A percentile compares a stretch with the other conserved stretches of the same genome.
Conservation (phyloP, 108 stramenopile genomes). For the Stephanodiscus triporus region DNA sequence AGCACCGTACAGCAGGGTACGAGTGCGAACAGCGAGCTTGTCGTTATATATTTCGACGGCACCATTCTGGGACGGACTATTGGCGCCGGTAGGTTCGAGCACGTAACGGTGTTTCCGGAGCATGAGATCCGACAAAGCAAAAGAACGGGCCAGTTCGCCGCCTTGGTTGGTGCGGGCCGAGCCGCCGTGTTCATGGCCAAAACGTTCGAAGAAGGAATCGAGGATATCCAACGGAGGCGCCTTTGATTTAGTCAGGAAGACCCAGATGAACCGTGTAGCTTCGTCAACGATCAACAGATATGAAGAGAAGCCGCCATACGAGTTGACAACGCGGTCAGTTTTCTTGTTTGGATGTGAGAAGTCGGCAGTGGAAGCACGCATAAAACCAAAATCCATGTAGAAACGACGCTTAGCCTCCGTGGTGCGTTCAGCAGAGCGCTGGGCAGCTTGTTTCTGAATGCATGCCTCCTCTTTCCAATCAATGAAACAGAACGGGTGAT, state of each 20-base stretch:
- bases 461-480: too few species aligned
- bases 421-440: too few species aligned
- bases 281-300: not conserved
- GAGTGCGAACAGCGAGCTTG: not conserved
- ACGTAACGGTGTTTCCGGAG: not conserved
- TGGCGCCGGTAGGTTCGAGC: not conserved
- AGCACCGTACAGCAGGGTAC: not conserved
- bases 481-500: too few species aligned
- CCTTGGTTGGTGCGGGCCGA: not conserved
- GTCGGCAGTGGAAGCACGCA: conserved; percentile 7
- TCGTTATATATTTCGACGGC: not conserved
- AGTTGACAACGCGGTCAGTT: not conserved
- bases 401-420: not conserved
- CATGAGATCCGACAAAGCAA: not conserved
- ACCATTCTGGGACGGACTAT: conserved; percentile 4
- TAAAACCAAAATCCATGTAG: conserved; percentile 29
- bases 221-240: not conserved
- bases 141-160: not conserved
- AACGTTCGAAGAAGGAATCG: not conserved
- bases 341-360: not conserved
- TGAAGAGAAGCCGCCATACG: not conserved
- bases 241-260: not conserved
- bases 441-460: too few species aligned
- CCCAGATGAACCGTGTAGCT: not conserved
- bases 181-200: not conserved